Evolutionary conservation across 2,329 filamentous ascomycete species (phyloP).

Genomic region (Bretziella fagacearum): DNA sequence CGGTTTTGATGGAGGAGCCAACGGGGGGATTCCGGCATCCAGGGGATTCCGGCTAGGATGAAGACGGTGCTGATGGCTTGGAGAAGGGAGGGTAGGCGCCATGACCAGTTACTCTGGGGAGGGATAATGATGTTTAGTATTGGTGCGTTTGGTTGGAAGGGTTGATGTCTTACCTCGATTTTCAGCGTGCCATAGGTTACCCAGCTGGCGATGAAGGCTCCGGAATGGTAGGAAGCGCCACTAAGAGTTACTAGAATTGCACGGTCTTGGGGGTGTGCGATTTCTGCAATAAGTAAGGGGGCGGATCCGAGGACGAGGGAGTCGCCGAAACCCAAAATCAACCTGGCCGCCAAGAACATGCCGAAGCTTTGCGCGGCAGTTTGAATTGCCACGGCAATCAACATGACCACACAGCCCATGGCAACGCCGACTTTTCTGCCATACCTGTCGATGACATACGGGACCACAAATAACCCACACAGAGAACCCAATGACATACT

Average conservation of each 20-base stretch:
- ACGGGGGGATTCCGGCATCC: slow-evolving; percentile 22
- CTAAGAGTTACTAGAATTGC: slow-evolving; percentile 42
- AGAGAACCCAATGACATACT: slow-evolving; percentile 37
- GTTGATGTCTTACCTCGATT: too few relatives aligned
- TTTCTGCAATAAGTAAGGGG: slow-evolving; percentile 47
- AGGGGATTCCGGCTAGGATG: slow-evolving; percentile 20
- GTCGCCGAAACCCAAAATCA: slow-evolving; percentile 24
- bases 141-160: too few relatives aligned
- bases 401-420: slow-evolving; percentile 27
- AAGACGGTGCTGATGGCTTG: slow-evolving; percentile 27
- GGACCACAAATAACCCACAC: slow-evolving; percentile 29
- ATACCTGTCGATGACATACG: slow-evolving; percentile 29
- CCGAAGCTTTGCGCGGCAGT: slow-evolving; percentile 23
- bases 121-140: too few relatives aligned
- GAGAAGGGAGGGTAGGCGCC: slow-evolving; percentile 26
- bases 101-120: slow-evolving; percentile 23
- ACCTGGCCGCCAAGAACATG: slow-evolving; percentile 39
- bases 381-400: slow-evolving; percentile 22
- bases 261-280: slow-evolving; percentile 45
- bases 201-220: slow-evolving; percentile 30
- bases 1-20: slow-evolving; percentile 22
- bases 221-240: slow-evolving; percentile 29
- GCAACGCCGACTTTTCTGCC: slow-evolving; percentile 31
- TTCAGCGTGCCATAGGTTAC: slow-evolving; percentile 27
- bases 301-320: slow-evolving; percentile 44